phyloP scores from a whole-genome alignment of 495 filamentous ascomycete species.

The Podospora fimiseda region DNA sequence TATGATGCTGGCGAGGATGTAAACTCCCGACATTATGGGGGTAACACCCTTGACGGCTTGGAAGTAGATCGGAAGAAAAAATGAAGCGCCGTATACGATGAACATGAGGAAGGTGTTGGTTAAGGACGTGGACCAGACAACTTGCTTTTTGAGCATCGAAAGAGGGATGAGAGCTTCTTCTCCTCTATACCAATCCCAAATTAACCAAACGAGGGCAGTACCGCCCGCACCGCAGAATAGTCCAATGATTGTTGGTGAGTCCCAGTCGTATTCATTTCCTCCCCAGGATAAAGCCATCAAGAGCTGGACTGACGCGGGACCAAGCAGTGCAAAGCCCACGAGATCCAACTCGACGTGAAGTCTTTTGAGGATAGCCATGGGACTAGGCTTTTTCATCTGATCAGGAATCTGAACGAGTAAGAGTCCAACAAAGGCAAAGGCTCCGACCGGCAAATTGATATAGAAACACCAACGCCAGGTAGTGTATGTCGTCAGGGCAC shows the following conservation, averaged over 20 bases:
- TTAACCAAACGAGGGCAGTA: slow-evolving; percentile 52
- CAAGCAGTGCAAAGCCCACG: slow-evolving; percentile 54
- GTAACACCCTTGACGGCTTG: slow-evolving; percentile 53
- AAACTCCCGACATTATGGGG: slow-evolving; percentile 47
- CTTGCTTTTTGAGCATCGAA: slow-evolving; percentile 58
- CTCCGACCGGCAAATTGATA: slow-evolving; percentile 65
- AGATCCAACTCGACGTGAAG: slow-evolving; percentile 60
- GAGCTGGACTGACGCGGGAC: slow-evolving; percentile 61
- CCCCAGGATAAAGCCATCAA: slow-evolving; percentile 76
- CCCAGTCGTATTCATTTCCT: slow-evolving; percentile 60
- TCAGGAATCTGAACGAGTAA: slow-evolving; percentile 45
- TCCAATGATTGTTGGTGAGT: slow-evolving; percentile 54
- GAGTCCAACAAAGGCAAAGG: slow-evolving; percentile 50
- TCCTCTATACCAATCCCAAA: slow-evolving; percentile 51
- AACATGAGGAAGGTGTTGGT: slow-evolving; percentile 49
- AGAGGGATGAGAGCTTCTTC: slow-evolving; percentile 64
- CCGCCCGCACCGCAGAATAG: slow-evolving; percentile 57
- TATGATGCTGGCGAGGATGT: slow-evolving; percentile 42
- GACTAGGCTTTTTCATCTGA: slow-evolving; percentile 32
- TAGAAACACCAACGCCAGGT: slow-evolving; percentile 65
- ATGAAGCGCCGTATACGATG: slow-evolving; percentile 53
- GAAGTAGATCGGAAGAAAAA: slow-evolving; percentile 64
- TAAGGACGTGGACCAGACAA: slow-evolving; percentile 45
- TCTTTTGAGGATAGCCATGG: slow-evolving; percentile 20
- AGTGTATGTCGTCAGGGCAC: slow-evolving; percentile 39